These are phyloP conservation scores for Leishmania arabica DNA, from an alignment of 208 protist genomes.

Conservation along the genomic window DNA sequence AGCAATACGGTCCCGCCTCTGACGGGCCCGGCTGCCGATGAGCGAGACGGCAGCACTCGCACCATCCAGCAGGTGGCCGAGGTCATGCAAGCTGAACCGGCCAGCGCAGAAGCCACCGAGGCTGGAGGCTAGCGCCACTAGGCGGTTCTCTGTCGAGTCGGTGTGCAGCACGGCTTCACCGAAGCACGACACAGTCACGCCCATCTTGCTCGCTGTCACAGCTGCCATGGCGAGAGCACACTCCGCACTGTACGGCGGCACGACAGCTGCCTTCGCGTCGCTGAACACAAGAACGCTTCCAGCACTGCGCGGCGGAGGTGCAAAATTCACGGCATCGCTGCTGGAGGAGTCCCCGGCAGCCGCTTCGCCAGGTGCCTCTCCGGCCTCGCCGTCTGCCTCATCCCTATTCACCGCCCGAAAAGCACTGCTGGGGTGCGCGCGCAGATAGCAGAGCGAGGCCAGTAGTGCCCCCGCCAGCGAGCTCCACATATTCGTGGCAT, in stretches of 20 bases:
- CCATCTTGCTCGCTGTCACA: conserved; percentile 36
- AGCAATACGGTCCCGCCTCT: conserved; percentile 52
- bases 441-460: conserved; percentile 54
- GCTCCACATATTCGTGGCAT: conserved; percentile 39
- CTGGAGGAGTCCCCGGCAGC: background rate
- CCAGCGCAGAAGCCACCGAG: conserved; percentile 37
- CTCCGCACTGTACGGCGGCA: conserved; percentile 53
- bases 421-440: conserved; percentile 29
- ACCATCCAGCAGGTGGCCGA: conserved; percentile 45
- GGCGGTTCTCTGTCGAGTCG: conserved; percentile 23
- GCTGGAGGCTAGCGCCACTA: conserved; percentile 41
- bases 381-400: background rate
- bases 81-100: conserved; percentile 30
- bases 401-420: background rate
- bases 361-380: background rate
- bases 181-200: conserved; percentile 54
- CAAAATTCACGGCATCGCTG: background rate
- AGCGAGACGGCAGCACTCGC: conserved; percentile 4
- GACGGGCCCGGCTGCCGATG: conserved; percentile 4
- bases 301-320: conserved; percentile 3
- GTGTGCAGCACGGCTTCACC: conserved; percentile 32
- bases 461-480: conserved; percentile 69
- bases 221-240: conserved; percentile 66
- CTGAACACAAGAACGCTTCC: conserved; percentile 63
- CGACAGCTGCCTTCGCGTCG: conserved; percentile 23